Evolutionary conservation across 2,329 filamentous ascomycete genomes (phyloP).

Genomic region (Aspergillus transmontanensis): DNA sequence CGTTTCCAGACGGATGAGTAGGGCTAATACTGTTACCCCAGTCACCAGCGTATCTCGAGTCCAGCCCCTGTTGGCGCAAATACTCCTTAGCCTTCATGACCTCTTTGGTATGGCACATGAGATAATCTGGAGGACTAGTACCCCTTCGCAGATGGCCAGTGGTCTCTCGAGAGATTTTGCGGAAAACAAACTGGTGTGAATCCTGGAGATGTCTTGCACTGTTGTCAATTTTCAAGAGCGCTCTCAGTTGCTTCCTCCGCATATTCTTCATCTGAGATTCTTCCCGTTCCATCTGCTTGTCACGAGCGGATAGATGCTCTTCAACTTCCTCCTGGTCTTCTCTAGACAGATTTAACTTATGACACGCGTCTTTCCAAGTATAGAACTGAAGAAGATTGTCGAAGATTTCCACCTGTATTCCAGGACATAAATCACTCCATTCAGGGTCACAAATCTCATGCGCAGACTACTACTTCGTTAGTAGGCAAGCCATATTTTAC

Average conservation of each 20-base stretch:
- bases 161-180: slow-evolving; percentile 25
- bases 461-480: slow-evolving; percentile 4
- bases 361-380: slow-evolving; percentile 23
- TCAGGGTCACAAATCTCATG: slow-evolving; percentile 19
- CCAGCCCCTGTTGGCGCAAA: slow-evolving; percentile 13
- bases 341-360: slow-evolving; percentile 28
- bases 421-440: slow-evolving; percentile 37
- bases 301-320: slow-evolving; percentile 20
- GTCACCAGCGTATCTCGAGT: slow-evolving; percentile 22
- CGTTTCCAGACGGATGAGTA: neutral
- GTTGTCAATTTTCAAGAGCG: slow-evolving; percentile 37
- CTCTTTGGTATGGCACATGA: slow-evolving; percentile 33
- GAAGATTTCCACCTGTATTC: slow-evolving; percentile 39
- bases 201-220: slow-evolving; percentile 26
- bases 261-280: slow-evolving; percentile 33
- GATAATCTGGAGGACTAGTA: slow-evolving; percentile 24
- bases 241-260: slow-evolving; percentile 36
- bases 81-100: slow-evolving; percentile 35
- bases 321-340: slow-evolving; percentile 26
- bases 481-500: neutral
- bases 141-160: slow-evolving; percentile 15
- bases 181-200: slow-evolving; percentile 33
- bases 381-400: slow-evolving; percentile 32
- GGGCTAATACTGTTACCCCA: slow-evolving; percentile 35
- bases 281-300: slow-evolving; percentile 33